Conservation (phyloP, 352 stramenopile species). For the Globisporangium heterothallicum region DNA sequence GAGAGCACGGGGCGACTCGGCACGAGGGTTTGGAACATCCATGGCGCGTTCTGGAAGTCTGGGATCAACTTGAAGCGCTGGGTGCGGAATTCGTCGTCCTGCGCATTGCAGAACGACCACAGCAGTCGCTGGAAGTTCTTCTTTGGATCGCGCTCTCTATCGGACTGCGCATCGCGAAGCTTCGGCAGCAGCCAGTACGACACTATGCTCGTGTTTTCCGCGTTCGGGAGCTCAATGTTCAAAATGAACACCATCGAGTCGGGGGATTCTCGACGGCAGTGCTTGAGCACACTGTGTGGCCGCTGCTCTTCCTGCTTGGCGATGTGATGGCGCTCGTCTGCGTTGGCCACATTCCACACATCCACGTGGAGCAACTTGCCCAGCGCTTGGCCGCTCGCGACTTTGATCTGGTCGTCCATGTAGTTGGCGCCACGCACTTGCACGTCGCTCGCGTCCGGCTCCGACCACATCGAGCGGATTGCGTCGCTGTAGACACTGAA, state of each 20-base stretch:
- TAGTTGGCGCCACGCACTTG: slow-evolving; percentile 55
- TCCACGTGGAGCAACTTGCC: slow-evolving; percentile 65
- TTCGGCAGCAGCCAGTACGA: slow-evolving; percentile 66
- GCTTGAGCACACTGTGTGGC: slow-evolving; percentile 40
- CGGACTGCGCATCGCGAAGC: slow-evolving; percentile 11
- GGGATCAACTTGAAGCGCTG: slow-evolving; percentile 88
- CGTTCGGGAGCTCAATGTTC: slow-evolving; percentile 78
- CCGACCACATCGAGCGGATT: slow-evolving; percentile 55
- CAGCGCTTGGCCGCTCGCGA: slow-evolving; percentile 30
- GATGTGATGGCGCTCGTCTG: slow-evolving; percentile 47
- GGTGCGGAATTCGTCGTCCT: slow-evolving; percentile 51
- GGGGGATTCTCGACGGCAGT: slow-evolving; percentile 35
- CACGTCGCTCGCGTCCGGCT: slow-evolving; percentile 42
- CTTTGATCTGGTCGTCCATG: slow-evolving; percentile 51
- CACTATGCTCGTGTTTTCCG: slow-evolving; percentile 65
- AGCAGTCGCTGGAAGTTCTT: slow-evolving; percentile 57
- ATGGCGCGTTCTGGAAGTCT: slow-evolving; percentile 78
- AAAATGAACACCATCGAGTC: slow-evolving; percentile 80
- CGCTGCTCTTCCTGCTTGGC: slow-evolving; percentile 40
- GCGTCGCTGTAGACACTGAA: slow-evolving; percentile 25
- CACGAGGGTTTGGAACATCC: slow-evolving; percentile 76
- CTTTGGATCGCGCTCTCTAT: slow-evolving; percentile 10
- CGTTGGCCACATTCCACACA: slow-evolving; percentile 40
- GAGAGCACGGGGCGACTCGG: slow-evolving; percentile 81
- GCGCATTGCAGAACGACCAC: slow-evolving; percentile 42